Percentiles rank a stretch among this genome's conserved stretches.
Evolutionary conservation across 768 basidiomycete genomes (phyloP).

Genomic region (Trametes meyenii): DNA sequence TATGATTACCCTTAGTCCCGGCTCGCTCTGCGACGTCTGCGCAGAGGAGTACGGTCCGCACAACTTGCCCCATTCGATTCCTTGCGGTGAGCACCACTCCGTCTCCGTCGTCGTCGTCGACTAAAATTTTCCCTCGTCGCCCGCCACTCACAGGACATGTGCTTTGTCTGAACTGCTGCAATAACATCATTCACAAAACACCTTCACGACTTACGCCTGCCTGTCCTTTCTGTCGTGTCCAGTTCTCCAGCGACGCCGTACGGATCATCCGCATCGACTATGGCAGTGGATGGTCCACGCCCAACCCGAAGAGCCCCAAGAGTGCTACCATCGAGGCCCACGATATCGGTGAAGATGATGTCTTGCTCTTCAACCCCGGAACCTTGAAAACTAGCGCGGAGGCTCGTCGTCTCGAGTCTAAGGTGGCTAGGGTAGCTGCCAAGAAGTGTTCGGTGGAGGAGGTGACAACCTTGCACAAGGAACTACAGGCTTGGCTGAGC

Average conservation of each 20-base stretch:
- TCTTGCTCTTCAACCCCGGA: constrained; percentile 28
- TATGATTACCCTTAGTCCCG: constrained; percentile 83
- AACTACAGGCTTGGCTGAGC: constrained; percentile 76
- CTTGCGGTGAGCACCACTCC: constrained; percentile 62
- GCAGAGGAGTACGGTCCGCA: constrained; percentile 82
- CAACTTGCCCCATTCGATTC: constrained; percentile 77
- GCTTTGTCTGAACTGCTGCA: constrained; percentile 76
- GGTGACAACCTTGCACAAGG: constrained; percentile 74
- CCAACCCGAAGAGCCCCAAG: constrained; percentile 38
- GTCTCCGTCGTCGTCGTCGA: constrained; percentile 17
- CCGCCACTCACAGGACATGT: constrained; percentile 63
- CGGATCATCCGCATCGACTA: constrained; percentile 84
- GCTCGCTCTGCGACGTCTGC: constrained; percentile 88
- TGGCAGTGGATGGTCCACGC: constrained; percentile 63
- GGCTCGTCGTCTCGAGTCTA: constrained; percentile 73
- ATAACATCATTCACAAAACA: constrained; percentile 81
- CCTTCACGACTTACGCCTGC: constrained; percentile 65
- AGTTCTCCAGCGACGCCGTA: constrained; percentile 63
- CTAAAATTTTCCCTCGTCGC: constrained; percentile 31
- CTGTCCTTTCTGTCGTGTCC: constrained; percentile 86
- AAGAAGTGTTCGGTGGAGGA: constrained; percentile 91
- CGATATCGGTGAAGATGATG: constrained; percentile 40
- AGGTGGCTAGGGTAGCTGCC: constrained; percentile 74
- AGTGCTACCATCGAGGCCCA: constrained; percentile 45
- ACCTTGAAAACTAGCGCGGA: constrained; percentile 45